Evolutionary conservation across 306 rosid genomes (phyloP).

Genomic region (cucumber (Cucumis sativus)): DNA sequence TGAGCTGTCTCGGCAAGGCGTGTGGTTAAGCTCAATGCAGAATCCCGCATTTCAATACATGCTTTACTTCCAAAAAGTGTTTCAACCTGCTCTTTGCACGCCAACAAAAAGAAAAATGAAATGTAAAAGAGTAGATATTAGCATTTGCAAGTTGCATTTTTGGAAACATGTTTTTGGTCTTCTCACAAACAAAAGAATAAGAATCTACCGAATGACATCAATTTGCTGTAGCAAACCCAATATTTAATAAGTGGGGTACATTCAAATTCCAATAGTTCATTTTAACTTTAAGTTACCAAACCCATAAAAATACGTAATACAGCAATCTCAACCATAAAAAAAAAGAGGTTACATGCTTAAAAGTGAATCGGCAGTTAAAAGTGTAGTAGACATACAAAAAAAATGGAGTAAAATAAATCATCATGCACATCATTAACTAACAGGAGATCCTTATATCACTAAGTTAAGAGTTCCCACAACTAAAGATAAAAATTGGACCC

Average conservation of each 20-base stretch:
- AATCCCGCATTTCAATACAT: conserved; percentile 69
- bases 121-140: neutral
- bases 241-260: neutral
- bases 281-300: neutral
- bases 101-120: neutral
- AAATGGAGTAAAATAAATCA: neutral
- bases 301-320: neutral
- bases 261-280: neutral
- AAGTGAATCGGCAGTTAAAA: neutral
- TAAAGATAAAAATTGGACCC: neutral
- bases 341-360: neutral
- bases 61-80: conserved; percentile 57
- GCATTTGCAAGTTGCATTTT: neutral
- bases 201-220: neutral
- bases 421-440: neutral
- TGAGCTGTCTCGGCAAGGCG: conserved; percentile 92
- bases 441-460: neutral
- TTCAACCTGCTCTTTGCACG: conserved; percentile 35
- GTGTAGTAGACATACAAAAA: neutral
- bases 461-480: neutral
- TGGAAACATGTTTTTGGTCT: neutral
- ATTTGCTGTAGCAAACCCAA: neutral
- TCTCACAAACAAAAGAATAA: neutral
- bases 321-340: neutral
- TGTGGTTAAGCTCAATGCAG: conserved; percentile 57